Base-by-base conservation (phyloP, 2,329 filamentous ascomycete species). In the Rosellinia necatrix region DNA sequence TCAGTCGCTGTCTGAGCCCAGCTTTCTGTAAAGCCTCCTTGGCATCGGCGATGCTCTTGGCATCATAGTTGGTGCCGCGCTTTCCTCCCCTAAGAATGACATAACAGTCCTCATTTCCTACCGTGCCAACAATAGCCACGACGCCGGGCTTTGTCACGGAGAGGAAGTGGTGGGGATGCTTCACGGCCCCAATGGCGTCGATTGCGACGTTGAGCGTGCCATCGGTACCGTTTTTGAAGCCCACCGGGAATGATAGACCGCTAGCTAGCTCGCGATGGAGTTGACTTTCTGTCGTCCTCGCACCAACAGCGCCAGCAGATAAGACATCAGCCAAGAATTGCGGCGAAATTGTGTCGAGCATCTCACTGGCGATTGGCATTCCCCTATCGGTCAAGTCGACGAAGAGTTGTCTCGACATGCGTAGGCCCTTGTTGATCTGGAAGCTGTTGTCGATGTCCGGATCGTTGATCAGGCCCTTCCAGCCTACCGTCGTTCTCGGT, bases 211-310 rank as follows among this genome's bases (percentile, higher is more conserved):
- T 84, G 43, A 97, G 78, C 7, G 88, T 89, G 48, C 94, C 94
- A 72, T 99, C 94, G 27, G 94, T 99, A 63, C 94, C 94, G 75
- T 99, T 99, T 84, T 99, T 99, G 89, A 99, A 99, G 48, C 94
- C 94, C 9, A 99, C 92, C 2, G 94, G 94, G 88, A 97, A 97
- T 66, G 90, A 96, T 30, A 97, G 81, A 70, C 94, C 94, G 49
- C 90, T 94, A 19, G 94, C 93, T 61, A 99, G 80, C 76, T 99
- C 94, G 53, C 94, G 88, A 76, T 99, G 94, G 60, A 97, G 82
- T 78, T 99, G 94, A 48, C 88, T 92, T 78, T 99, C 94, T 2
- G 94, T 97, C 17, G 94, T 99, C 60, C 94, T 85, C n/a, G 94
- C 94, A 53, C 94, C 94, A 65, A 99, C 88, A 24, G 94, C 94